Base-by-base conservation (phyloP, 176 grass and related monocot species). In the Leersia perrieri region DNA sequence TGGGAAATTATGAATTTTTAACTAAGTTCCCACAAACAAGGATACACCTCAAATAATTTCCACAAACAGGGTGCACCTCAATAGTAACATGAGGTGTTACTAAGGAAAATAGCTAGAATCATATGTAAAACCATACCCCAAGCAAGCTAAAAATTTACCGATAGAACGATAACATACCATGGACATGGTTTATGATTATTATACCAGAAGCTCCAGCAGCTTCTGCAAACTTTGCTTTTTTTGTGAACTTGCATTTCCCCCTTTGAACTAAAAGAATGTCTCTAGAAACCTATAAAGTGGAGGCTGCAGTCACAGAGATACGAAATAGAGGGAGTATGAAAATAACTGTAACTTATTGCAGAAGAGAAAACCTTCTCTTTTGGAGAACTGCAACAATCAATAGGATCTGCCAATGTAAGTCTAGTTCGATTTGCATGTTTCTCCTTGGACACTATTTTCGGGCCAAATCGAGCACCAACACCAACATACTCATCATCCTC, bases 151-250 rank as follows among this genome's bases (percentile, higher is more conserved):
- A 3, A 75, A 20, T 22, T 68, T 65, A 26, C 14, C 82, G 33
- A 79, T 42, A 68, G 28, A 31, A 39, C 53, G 55, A 39, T 1
- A 20, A 31, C 57, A 41, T 82, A 98, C 95, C 95, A 12, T 92
- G 92, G 57, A 34, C 84, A 57, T 93, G 88, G 79, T 98, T 98
- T 84, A 98, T 89, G 83, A 98, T 98, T 53, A 98, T 61, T 64
- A 98, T 98, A 61, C 75, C 90, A 81, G 95, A 98, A 76, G 95
- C 95, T 64, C 95, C 95, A 64, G 95, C 88, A 73, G 90, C 95
- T 89, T 98, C 88, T 32, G 95, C 95, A 81, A 87, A 73, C 84
- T 83, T 91, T 40, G 92, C 90, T 83, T 98, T 98, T 75, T 60
- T 87, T 25, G 95, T 98, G 81, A 98, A 98, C 55, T 91, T 98